Evolutionary conservation across 208 protist species (phyloP), one percentile per base, ranked within the genome.

Genomic region (Borovskyia barvae): DNA sequence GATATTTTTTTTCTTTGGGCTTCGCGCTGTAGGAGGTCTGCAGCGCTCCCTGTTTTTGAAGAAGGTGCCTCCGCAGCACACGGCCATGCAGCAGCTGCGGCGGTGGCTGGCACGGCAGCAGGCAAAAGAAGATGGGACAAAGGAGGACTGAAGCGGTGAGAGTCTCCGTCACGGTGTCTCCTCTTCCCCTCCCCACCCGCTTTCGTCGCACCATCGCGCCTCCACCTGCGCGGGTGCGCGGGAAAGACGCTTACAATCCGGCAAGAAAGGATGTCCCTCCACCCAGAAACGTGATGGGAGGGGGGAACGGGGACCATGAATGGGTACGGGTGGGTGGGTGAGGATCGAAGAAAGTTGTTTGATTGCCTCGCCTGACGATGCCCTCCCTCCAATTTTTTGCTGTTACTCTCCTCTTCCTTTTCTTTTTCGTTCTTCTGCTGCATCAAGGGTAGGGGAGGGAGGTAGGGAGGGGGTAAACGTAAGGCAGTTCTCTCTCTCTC

Each of bases 11-110:
- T 26, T 25, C 17, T 63, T 36, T 39, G 43, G 20, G 6, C 19
- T 64, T 9, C 49, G 43, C n/a, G 52, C 43, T 2, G 15, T 50
- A 12, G 61, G 61, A 22, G 59, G 61, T 7, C 1, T 74, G 36
- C 67, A 74, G 53, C 37, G 41, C 40, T 28, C 42, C 2, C 53
- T 74, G n/a, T 45, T 64, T 26, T 32, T 74, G 41, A 43, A 56
- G 9, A 36, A 37, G 48, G 43, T 61, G 28, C 11, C 53, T 11
- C 55, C 64, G 22, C 55, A 63, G 33, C 35, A 54, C 30, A 63
- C 61, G 37, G 25, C 30, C 40, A 35, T 67, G 59, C 51, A 67
- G 28, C 49, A 42, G 22, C 35, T 67, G 42, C 53, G 59, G 0
- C 53, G 30, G n/a, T 43, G 35, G 49, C 35, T 62, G 29, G 17